These are phyloP conservation scores for Coelastrella sp. DNA, from an alignment of 139 green algal genomes.

Conservation along the genomic window DNA sequence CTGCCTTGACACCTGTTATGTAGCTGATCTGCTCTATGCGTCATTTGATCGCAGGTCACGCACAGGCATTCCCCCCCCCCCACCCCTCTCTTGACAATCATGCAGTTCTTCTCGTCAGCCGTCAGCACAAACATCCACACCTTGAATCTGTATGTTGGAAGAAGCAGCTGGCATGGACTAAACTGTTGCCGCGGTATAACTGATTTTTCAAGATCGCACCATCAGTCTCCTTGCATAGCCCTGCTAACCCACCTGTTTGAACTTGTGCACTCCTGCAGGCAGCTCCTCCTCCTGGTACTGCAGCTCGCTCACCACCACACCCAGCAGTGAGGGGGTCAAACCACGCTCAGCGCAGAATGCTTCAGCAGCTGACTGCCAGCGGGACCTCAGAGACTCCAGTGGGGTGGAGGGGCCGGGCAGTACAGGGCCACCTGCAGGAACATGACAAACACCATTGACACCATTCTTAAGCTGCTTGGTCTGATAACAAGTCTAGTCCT, in stretches of 20 bases:
- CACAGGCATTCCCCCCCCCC: too few relatives aligned
- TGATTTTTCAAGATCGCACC: not conserved
- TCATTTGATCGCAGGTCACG: too few relatives aligned
- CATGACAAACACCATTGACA: not conserved
- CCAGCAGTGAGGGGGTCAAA: conserved; percentile 31
- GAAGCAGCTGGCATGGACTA: too few relatives aligned
- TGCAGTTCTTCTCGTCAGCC: too few relatives aligned
- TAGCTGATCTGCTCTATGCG: not conserved
- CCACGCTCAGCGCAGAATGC: conserved; percentile 3
- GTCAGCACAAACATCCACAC: too few relatives aligned
- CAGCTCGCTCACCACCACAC: conserved; percentile 37
- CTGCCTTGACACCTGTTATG: not conserved
- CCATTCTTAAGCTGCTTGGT: too few relatives aligned
- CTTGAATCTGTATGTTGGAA: too few relatives aligned
- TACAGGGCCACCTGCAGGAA: not conserved
- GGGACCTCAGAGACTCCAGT: conserved; percentile 13
- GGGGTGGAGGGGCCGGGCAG: not conserved
- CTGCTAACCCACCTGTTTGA: conserved; percentile 28
- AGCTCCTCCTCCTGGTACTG: not conserved
- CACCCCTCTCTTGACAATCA: too few relatives aligned
- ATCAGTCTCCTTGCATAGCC: not conserved
- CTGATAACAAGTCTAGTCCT: too few relatives aligned
- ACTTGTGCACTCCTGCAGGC: conserved; percentile 38
- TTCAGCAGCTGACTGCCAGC: conserved; percentile 43
- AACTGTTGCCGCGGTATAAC: not conserved